Evolutionary conservation across 1,139 yeast genomes (phyloP).

Genomic region (Geotrichum klebahnii): DNA sequence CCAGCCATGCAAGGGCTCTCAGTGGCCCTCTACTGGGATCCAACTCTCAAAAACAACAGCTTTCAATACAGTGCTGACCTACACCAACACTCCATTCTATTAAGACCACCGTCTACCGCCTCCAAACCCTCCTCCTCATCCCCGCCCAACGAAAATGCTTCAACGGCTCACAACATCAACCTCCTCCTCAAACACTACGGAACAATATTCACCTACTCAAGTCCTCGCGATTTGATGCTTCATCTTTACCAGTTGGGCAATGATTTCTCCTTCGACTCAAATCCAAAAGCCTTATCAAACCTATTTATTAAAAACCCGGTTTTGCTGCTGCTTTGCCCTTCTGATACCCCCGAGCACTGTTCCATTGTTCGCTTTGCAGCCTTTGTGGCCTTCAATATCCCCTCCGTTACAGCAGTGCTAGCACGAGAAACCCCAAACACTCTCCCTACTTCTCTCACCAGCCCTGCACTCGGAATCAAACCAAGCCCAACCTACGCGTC

Average conservation of each 20-base stretch:
- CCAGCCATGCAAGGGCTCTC: constrained; percentile 9
- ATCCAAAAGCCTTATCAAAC: neutral
- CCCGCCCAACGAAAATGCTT: neutral
- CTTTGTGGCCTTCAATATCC: constrained; percentile 17
- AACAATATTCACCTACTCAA: constrained; percentile 13
- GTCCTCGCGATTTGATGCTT: constrained; percentile 9
- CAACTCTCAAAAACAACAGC: constrained; percentile 11
- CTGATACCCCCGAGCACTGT: constrained; percentile 7
- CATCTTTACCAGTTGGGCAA: constrained; percentile 9
- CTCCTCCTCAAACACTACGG: constrained; percentile 7
- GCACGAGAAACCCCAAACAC: neutral
- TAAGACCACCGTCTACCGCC: neutral
- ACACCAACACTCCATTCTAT: neutral
- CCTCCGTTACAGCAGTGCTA: constrained; percentile 17
- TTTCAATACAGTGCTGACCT: neutral
- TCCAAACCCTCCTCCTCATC: neutral
- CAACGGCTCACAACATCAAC: neutral
- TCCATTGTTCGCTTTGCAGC: constrained; percentile 20
- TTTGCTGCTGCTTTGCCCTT: constrained; percentile 11
- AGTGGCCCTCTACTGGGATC: constrained; percentile 21
- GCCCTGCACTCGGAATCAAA: too few relatives aligned
- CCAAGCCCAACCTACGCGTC: neutral
- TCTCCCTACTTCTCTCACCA: too few relatives aligned
- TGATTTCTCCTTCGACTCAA: neutral
- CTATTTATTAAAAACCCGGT: neutral